Conservation (phyloP, 1,139 yeast genomes). For the Trichomonascaceae sp. region DNA sequence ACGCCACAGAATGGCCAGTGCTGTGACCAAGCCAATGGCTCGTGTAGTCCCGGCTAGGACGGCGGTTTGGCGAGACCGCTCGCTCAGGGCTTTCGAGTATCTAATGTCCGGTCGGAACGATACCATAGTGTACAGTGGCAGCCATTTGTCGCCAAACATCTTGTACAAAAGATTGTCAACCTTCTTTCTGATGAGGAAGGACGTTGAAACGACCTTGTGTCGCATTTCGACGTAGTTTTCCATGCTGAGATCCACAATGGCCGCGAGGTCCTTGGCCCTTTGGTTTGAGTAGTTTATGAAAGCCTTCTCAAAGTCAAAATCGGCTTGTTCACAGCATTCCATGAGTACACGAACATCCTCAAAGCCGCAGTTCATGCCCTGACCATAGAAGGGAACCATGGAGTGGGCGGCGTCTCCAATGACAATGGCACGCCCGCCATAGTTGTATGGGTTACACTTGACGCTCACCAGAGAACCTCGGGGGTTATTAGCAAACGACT, state of each 20-base stretch:
- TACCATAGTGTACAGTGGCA: slow-evolving; percentile 86
- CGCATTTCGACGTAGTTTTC: slow-evolving; percentile 84
- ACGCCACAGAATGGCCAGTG: too few species aligned
- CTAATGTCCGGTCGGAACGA: slow-evolving; percentile 76
- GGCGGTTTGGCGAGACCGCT: slow-evolving; percentile 35
- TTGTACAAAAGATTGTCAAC: slow-evolving; percentile 56
- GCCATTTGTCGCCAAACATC: slow-evolving; percentile 48
- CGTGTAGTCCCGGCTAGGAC: too few species aligned
- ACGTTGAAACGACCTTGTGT: slow-evolving; percentile 54
- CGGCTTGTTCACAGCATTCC: slow-evolving; percentile 31
- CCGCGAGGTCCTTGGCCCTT: slow-evolving; percentile 54
- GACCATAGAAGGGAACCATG: slow-evolving; percentile 96
- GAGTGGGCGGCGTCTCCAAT: slow-evolving; percentile 94
- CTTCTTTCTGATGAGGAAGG: slow-evolving; percentile 52
- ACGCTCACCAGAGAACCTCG: slow-evolving; percentile 58
- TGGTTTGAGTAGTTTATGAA: slow-evolving; percentile 42
- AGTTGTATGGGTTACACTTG: slow-evolving; percentile 55
- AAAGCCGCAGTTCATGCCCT: slow-evolving; percentile 94
- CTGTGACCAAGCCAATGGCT: too few species aligned
- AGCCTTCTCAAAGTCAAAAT: slow-evolving; percentile 35
- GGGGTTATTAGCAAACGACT: slow-evolving; percentile 49
- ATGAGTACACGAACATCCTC: slow-evolving; percentile 71
- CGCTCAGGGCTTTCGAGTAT: slow-evolving; percentile 57
- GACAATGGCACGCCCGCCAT: slow-evolving; percentile 48
- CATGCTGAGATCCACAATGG: slow-evolving; percentile 69